Evolutionary conservation across 2,329 filamentous ascomycete genomes (phyloP).

Genomic region (Xylaria polymorpha): DNA sequence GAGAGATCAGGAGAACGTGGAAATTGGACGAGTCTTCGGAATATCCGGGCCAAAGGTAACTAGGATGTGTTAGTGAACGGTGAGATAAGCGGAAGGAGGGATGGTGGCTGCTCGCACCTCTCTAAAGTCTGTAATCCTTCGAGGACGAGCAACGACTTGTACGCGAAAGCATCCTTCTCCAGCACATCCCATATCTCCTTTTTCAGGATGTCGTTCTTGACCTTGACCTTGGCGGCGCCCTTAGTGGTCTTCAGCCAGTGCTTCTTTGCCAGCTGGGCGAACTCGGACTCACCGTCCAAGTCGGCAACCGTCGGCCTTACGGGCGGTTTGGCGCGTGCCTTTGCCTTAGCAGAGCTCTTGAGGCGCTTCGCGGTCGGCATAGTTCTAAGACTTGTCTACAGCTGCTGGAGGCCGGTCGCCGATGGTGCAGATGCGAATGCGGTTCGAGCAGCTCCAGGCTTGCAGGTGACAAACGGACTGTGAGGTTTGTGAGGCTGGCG

Average conservation of each 20-base stretch:
- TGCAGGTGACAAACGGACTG: constrained; percentile 21
- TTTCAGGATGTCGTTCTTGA: constrained; percentile 88
- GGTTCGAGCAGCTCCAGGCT: constrained; percentile 33
- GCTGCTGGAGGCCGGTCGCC: constrained; percentile 33
- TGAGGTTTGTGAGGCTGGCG: constrained; percentile 17
- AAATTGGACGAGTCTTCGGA: constrained; percentile 89
- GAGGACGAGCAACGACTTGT: constrained; percentile 81
- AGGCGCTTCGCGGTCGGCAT: constrained; percentile 72
- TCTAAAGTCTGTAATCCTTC: constrained; percentile 94
- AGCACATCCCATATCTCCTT: constrained; percentile 88
- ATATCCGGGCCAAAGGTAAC: constrained; percentile 96
- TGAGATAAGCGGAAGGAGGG: background rate
- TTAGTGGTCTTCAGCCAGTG: constrained; percentile 81
- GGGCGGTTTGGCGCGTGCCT: constrained; percentile 55
- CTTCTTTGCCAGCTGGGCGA: constrained; percentile 81
- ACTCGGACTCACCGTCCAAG: constrained; percentile 75
- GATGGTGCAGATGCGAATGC: constrained; percentile 7
- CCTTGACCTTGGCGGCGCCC: constrained; percentile 72
- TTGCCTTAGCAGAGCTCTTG: constrained; percentile 61
- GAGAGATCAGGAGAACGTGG: constrained; percentile 86
- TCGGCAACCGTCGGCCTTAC: constrained; percentile 74
- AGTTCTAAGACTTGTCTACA: constrained; percentile 38
- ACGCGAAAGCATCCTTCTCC: constrained; percentile 82
- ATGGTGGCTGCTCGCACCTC: constrained; percentile 49
- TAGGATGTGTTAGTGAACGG: constrained; percentile 21